A percentile compares a stretch with the other conserved stretches of the same genome.
phyloP scores from a whole-genome alignment of 495 filamentous ascomycete genomes.

The Neurospora sp. region DNA sequence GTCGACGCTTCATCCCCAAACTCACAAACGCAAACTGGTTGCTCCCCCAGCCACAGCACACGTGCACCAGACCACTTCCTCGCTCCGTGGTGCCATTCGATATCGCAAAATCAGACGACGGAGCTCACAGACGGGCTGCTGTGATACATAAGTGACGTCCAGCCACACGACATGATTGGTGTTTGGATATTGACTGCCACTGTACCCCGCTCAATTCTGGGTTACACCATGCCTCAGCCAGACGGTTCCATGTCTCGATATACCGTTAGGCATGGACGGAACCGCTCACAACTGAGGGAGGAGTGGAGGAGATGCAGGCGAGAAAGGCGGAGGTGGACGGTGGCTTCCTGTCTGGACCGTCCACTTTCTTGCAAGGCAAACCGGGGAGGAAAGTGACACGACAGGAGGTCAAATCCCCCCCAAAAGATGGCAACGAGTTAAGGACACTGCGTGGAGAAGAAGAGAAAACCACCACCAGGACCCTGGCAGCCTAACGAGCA shows the following conservation, averaged over 20 bases:
- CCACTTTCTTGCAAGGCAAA: background rate
- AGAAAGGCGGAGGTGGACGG: background rate
- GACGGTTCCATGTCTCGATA: slow-evolving; percentile 1
- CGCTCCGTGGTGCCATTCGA: slow-evolving; percentile 8
- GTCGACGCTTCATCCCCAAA: background rate
- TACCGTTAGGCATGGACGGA: background rate
- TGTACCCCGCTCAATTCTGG: slow-evolving; percentile 20
- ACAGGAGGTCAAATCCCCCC: background rate
- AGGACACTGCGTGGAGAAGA: background rate
- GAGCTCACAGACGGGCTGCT: background rate
- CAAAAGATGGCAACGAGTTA: background rate
- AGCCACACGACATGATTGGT: slow-evolving; percentile 17
- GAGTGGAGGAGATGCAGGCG: background rate
- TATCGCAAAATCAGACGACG: slow-evolving; percentile 5
- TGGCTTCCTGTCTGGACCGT: background rate
- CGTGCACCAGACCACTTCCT: background rate
- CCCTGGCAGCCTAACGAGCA: background rate
- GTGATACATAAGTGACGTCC: slow-evolving; percentile 20
- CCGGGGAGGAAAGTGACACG: background rate
- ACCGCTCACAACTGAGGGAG: background rate
- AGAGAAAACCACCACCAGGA: background rate
- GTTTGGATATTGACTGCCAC: slow-evolving; percentile 15
- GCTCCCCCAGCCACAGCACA: background rate
- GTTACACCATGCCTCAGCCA: slow-evolving; percentile 9
- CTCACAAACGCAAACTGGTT: background rate